Evolutionary conservation across 495 filamentous ascomycete genomes (phyloP).

Genomic region (Aspergillus heteromorphus): DNA sequence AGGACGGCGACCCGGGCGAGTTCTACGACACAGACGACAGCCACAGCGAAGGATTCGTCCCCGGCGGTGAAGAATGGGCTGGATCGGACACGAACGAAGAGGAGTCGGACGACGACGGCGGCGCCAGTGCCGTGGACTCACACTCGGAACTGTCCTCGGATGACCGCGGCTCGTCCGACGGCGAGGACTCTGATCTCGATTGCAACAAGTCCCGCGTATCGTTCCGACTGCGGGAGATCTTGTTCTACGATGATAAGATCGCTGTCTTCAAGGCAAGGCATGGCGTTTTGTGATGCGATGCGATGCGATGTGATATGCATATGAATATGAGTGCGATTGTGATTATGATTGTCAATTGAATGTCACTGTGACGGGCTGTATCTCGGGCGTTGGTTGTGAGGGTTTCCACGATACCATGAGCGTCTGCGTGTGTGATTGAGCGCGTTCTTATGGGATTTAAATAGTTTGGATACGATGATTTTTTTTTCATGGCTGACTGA

Average conservation of each 20-base stretch:
- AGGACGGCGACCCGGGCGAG: slow-evolving; percentile 41
- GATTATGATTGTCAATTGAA: no score
- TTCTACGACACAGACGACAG: slow-evolving; percentile 30
- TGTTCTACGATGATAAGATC: slow-evolving; percentile 87
- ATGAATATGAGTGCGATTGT: no score
- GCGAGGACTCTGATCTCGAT: slow-evolving; percentile 50
- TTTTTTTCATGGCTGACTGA: no score
- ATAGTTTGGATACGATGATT: no score
- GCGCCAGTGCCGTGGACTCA: slow-evolving; percentile 32
- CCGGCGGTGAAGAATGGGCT: slow-evolving; percentile 35
- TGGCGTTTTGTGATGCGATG: slow-evolving; percentile 56
- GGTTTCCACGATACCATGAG: no score
- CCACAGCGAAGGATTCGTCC: slow-evolving; percentile 40
- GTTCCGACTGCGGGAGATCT: slow-evolving; percentile 72
- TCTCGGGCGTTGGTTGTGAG: no score
- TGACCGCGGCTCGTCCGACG: slow-evolving; percentile 37
- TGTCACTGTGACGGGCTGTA: no score
- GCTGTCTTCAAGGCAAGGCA: slow-evolving; percentile 77
- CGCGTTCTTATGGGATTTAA: no score
- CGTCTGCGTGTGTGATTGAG: no score
- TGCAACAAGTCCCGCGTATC: slow-evolving; percentile 41
- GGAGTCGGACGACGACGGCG: slow-evolving; percentile 43
- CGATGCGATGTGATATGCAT: no score
- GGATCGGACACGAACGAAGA: slow-evolving; percentile 44
- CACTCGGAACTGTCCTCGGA: slow-evolving; percentile 34